Evolutionary conservation across 2,329 filamentous ascomycete genomes (phyloP).

Genomic region (Hawksworthiomyces lignivorus): DNA sequence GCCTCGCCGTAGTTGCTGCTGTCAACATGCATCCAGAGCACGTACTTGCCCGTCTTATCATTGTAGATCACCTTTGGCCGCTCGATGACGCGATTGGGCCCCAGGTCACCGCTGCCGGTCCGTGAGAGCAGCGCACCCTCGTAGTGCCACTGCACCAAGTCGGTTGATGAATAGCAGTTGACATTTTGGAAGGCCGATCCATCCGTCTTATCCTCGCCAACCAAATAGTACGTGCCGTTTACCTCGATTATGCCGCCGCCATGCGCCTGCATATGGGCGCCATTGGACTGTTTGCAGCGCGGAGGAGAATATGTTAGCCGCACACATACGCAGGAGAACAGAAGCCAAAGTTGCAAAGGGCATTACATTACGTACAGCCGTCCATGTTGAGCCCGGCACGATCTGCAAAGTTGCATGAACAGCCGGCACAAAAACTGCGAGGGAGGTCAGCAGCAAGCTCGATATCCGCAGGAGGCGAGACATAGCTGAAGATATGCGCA

Average conservation of each 20-base stretch:
- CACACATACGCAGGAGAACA: background rate
- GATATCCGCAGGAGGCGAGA: too few relatives aligned
- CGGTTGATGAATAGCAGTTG: conserved; percentile 60
- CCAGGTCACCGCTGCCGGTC: conserved; percentile 16
- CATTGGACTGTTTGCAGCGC: conserved; percentile 1
- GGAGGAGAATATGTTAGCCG: too few relatives aligned
- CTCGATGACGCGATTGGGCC: conserved; percentile 50
- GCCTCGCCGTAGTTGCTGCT: conserved; percentile 30
- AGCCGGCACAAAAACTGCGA: background rate
- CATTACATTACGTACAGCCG: conserved; percentile 12
- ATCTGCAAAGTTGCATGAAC: conserved; percentile 16
- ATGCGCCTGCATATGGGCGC: conserved; percentile 56
- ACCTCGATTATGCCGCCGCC: conserved; percentile 56
- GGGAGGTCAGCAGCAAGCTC: conserved; percentile 1
- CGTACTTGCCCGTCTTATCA: conserved; percentile 37
- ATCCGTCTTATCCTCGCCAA: conserved; percentile 62
- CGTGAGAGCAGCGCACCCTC: conserved; percentile 17
- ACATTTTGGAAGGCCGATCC: conserved; percentile 56
- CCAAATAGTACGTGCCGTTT: conserved; percentile 54
- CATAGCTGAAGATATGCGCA: too few relatives aligned
- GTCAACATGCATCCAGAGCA: conserved; percentile 61
- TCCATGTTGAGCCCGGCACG: conserved; percentile 19
- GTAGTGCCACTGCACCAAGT: conserved; percentile 44
- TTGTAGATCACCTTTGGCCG: conserved; percentile 65
- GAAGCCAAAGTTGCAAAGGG: too few relatives aligned